Base-by-base conservation (phyloP, 331 rosid species). In the Malus hybrid region DNA sequence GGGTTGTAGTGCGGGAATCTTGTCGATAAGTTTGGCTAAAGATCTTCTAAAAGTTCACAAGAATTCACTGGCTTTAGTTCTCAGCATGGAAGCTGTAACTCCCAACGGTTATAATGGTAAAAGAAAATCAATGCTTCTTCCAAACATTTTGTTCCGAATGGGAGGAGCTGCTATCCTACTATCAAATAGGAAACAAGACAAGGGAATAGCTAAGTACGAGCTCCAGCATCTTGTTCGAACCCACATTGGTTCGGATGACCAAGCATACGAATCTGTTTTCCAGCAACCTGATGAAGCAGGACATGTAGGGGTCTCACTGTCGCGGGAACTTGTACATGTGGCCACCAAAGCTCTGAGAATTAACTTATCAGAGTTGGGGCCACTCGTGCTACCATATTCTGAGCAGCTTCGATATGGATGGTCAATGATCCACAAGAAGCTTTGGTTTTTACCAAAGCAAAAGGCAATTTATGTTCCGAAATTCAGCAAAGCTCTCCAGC, bases 1-100 rank as follows among this genome's bases (percentile, higher is more conserved):
- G 93, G 96, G 92, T 19, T 93, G 91, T 74, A 90, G 96, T 72
- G 96, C 94, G 22, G 96, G 93, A 56, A 65, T 90, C 72, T 71
- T 87, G 79, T 88, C 96, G 3, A 76, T 90, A 69, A 79, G 81
- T 79, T 76, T 88, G 78, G 94, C 87, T 10, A 86, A 80, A 84
- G 93, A 87, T 82, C 90, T 90, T 31, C 75, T 86, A 13, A 81
- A 39, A 84, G 88, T 93, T 70, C 89, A 91, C 46, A 82, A 83
- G 33, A 81, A 85, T 61, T 87, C 93, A 0, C 52, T 80, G 62
- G 96, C 90, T 73, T 80, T 89, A 73, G 85, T 93, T 70, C 79
- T 89, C 54, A 86, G 88, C 83, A 90, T 85, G 88, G 95, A 93
- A 71, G 88, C 88, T 22, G 76, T 82, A 29, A 80, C 87, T 67